Base-by-base conservation (phyloP, 768 basidiomycete genomes). In the Hortiboletus flavorubellus region DNA sequence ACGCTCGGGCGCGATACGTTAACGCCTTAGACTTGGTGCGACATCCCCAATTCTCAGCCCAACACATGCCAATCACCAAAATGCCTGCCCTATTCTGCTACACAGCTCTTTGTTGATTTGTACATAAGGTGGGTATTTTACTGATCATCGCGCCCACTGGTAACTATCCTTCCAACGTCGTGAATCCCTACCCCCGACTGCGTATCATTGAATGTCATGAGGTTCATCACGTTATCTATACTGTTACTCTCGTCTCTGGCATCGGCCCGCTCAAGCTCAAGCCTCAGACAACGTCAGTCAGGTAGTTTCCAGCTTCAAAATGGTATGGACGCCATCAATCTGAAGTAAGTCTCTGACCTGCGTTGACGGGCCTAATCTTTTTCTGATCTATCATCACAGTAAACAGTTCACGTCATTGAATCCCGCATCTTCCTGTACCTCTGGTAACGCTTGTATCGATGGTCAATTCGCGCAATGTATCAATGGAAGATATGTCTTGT, bases 391-490 rank as follows among this genome's bases (percentile, higher is more conserved):
- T 51, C 53, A 9, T 53, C 21, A 14, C 44, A 68, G 68, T 44
- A 61, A 64, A 35, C 54, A 65, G 38, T 69, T 64, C 41, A 9
- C 23, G 34, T 50, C 58, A 1, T 37, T 66, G 50, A 62, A 54
- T 6, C 5, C 60, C 38, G 71, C 71, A 11, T 61, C 76, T 12
- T 75, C 77, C 54, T 73, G 72, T 38, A 64, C 59, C 7, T 71
- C 58, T 44, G 76, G 76, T 15, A 62, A 76, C 38, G 81, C 82
- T 8, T 87, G 85, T 59, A 66, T 83, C 10, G 66, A 72, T 56
- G 64, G 68, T 37, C 57, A 75, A 34, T 80, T 86, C 54, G 83
- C 84, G 1, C 82, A 81, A 56, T 86, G 85, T 62, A 80, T 80
- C 15, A 69, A 66, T 31, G 81, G 80, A 50, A 59, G 64, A 49